Evolutionary conservation across 73 alveolate species (phyloP), one percentile per base, ranked within the genome.

Genomic region (Tetrahymena borealis): DNA sequence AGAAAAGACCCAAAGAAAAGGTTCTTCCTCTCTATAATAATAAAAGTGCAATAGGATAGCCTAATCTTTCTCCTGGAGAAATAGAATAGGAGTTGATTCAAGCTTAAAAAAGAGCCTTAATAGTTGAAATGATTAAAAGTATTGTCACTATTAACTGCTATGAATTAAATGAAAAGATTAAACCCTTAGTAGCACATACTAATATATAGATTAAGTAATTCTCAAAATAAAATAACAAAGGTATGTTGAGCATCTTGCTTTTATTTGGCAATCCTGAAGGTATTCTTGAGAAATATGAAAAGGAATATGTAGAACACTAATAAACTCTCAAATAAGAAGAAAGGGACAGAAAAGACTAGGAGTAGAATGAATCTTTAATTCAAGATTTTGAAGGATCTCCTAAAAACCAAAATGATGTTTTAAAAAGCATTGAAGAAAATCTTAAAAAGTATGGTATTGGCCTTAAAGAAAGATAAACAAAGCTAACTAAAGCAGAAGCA

Each of bases 241-340:
- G 98, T 0, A 95, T 97, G 79, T 39, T 94, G 96, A 95, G 94
- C 39, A 90, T 97, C 28, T 93, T 97, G n/a, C 96, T 92, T 32
- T 94, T 94, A 93, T 95, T 94, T 94, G 98, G 99, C 0, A 98
- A 97, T 90, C 97, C 98, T 6, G 96, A 96, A 16, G 78, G 93
- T 13, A 78, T 95, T 11, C 41, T 96, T 77, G 97, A 94, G 37
- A 41, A 78, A 33, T 90, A 94, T 42, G 94, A 94, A 35, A 93
- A 78, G 33, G 95, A 60, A 39, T 77, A 90, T 42, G 78, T 90
- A 18, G 94, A 94, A 94, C 78, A 93, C 91, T 40, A 91, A 60
- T 18, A 18, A 78, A 18, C 28, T 15, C 79, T 39, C 91, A 94
- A 40, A 40, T 42, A 79, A 96, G 91, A 93, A 94, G 33, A 91